A percentile compares a stretch with the other conserved stretches of the same genome.
Evolutionary conservation across 164 flowering plant genomes (phyloP).

Genomic region (Aristolochia contorta): DNA sequence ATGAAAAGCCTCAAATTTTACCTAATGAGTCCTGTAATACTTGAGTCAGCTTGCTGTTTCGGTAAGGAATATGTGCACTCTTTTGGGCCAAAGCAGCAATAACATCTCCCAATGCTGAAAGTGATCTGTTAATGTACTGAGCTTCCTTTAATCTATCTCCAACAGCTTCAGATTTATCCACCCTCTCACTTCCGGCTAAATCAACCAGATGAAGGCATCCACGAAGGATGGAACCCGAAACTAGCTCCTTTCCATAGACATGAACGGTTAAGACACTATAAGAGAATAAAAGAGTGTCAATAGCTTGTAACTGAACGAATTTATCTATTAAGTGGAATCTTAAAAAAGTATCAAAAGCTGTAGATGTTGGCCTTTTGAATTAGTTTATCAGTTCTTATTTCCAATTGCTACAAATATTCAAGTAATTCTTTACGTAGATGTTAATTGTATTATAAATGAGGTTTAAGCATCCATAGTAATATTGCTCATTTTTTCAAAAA

Average conservation of each 20-base stretch:
- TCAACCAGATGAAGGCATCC: constrained; percentile 94
- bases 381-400: neutral
- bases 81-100: constrained; percentile 88
- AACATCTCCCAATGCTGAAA: constrained; percentile 91
- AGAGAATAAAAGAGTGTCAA: neutral
- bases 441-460: neutral
- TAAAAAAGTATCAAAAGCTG: neutral
- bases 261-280: constrained; percentile 75
- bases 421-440: neutral
- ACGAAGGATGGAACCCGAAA: constrained; percentile 49
- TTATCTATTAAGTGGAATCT: too few relatives aligned
- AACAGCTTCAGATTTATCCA: constrained; percentile 76
- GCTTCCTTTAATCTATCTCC: constrained; percentile 94
- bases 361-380: neutral
- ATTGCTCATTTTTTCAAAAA: too few relatives aligned
- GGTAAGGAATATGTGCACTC: constrained; percentile 76
- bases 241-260: constrained; percentile 70
- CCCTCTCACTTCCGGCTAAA: constrained; percentile 96
- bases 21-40: constrained; percentile 88
- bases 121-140: constrained; percentile 75
- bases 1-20: constrained; percentile 11
- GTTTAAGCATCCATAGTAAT: neutral
- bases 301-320: neutral
- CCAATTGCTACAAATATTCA: neutral
- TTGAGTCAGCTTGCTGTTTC: constrained; percentile 95